Conservation (phyloP, 768 basidiomycete genomes). For the Hortiboletus campestris region DNA sequence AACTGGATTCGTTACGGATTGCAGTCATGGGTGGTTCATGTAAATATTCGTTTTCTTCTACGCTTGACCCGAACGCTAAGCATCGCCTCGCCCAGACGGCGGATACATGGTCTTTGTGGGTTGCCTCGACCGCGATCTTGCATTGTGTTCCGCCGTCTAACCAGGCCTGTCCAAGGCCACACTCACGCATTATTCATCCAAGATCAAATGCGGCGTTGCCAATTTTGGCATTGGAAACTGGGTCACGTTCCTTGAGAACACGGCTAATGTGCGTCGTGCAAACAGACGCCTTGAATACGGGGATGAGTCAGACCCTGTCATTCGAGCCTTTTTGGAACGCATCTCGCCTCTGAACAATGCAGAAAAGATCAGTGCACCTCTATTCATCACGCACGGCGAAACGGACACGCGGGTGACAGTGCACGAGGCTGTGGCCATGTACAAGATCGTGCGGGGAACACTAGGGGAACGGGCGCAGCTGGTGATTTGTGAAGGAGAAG, state of each 20-base stretch:
- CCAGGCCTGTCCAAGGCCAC: slow-evolving; percentile 31
- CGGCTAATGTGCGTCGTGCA: slow-evolving; percentile 36
- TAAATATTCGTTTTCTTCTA: slow-evolving; percentile 12
- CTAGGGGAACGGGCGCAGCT: slow-evolving; percentile 33
- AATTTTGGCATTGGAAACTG: slow-evolving; percentile 42
- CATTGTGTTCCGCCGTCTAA: background rate
- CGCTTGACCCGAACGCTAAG: background rate
- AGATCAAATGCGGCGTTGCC: slow-evolving; percentile 40
- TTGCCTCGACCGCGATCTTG: background rate
- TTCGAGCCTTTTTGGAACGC: slow-evolving; percentile 37
- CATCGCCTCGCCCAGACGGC: slow-evolving; percentile 26
- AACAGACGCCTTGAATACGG: slow-evolving; percentile 40
- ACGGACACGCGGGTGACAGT: slow-evolving; percentile 40
- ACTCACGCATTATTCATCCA: slow-evolving; percentile 40
- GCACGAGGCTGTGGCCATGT: slow-evolving; percentile 40
- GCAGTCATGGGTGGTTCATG: slow-evolving; percentile 45
- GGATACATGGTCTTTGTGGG: slow-evolving; percentile 42
- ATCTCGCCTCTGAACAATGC: slow-evolving; percentile 41
- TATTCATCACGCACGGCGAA: slow-evolving; percentile 43
- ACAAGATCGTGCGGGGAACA: slow-evolving; percentile 27
- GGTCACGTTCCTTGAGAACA: slow-evolving; percentile 42
- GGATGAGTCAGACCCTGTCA: slow-evolving; percentile 37
- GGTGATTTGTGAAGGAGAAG: slow-evolving; percentile 41
- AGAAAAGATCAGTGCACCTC: slow-evolving; percentile 35
- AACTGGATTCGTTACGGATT: slow-evolving; percentile 37